Evolutionary conservation across 257 asterid species (phyloP).

Genomic region (Capsicum rhomboideum): DNA sequence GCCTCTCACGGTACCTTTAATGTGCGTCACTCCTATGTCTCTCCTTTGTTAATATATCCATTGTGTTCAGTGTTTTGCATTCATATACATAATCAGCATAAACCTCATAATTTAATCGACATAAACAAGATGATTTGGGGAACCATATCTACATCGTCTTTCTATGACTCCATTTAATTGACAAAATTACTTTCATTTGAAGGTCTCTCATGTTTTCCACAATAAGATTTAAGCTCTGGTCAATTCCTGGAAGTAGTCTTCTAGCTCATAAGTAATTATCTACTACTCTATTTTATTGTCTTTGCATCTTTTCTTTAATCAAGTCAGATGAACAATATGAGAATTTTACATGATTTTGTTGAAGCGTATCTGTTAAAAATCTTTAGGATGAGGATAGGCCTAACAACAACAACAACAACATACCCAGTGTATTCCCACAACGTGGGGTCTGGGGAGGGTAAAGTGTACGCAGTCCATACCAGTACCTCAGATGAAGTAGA

Average conservation of each 20-base stretch:
- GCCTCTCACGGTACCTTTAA: neutral
- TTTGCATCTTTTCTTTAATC: neutral
- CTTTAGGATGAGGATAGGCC: neutral
- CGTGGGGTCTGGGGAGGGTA: no score
- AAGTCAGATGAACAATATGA: neutral
- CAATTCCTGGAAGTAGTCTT: neutral
- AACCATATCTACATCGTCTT: neutral
- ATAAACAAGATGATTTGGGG: neutral
- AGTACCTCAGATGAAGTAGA: no score
- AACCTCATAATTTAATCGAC: neutral
- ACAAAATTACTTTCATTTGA: neutral
- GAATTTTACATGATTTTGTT: slow-evolving; percentile 3
- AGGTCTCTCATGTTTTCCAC: neutral
- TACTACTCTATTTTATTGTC: neutral
- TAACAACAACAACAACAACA: no score
- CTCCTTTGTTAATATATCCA: neutral
- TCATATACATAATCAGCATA: neutral
- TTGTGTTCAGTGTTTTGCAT: neutral
- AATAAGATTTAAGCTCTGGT: neutral
- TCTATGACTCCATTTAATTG: neutral
- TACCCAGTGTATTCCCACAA: no score
- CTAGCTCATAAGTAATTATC: neutral
- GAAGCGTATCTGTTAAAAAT: neutral
- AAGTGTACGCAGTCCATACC: no score
- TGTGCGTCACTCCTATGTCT: neutral